Conservation (phyloP, 2,329 filamentous ascomycete species). For the Metarhizium guizhouense region DNA sequence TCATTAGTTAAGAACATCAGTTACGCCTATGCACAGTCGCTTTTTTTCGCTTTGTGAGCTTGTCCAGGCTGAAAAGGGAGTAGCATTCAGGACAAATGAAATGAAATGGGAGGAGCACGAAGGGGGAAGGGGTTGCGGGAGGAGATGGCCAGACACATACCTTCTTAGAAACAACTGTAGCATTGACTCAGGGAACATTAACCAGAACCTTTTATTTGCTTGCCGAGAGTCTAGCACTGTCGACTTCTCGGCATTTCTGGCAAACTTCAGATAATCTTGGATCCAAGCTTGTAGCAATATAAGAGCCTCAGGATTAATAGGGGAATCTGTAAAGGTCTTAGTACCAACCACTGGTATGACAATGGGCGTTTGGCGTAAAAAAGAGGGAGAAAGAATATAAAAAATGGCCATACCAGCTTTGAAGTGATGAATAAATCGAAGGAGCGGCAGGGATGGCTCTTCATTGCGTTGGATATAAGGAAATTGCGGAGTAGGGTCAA, state of each 20-base stretch:
- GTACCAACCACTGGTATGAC: background rate
- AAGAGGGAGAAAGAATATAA: background rate
- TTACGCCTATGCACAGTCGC: background rate
- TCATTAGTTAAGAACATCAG: background rate
- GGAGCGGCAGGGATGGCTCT: conserved; percentile 21
- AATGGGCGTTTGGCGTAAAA: background rate
- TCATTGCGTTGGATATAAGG: conserved; percentile 32
- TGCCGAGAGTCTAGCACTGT: conserved; percentile 33
- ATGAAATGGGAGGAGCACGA: background rate
- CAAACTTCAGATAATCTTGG: conserved; percentile 35
- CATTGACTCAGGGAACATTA: conserved; percentile 40
- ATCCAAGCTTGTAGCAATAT: conserved; percentile 41
- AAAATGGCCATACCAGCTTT: conserved; percentile 16
- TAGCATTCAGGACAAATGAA: background rate
- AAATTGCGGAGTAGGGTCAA: conserved; percentile 37
- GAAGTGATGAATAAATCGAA: conserved; percentile 28
- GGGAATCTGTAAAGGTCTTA: conserved; percentile 22
- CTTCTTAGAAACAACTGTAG: conserved; percentile 23
- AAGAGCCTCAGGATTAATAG: conserved; percentile 35
- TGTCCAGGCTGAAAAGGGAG: background rate
- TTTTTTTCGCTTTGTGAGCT: background rate
- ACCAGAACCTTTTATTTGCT: conserved; percentile 42
- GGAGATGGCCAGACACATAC: conserved; percentile 22
- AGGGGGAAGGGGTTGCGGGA: background rate
- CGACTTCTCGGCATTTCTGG: conserved; percentile 22